Conservation (phyloP, 495 filamentous ascomycete species). For the Daldinia bambusicola region DNA sequence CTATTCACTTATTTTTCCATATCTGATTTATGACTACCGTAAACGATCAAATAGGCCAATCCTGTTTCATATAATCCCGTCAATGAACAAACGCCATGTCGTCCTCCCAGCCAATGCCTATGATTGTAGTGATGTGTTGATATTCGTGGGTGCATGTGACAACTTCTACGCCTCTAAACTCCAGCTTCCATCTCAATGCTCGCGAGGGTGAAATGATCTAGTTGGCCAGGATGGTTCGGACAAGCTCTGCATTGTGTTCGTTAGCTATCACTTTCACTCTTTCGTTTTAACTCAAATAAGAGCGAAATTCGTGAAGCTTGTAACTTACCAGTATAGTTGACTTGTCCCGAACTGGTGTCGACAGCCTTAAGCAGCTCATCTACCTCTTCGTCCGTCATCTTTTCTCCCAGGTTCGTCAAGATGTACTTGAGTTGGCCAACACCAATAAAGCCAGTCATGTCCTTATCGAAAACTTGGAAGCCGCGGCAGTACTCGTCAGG, state of each 20-base stretch:
- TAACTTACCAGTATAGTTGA: constrained; percentile 89
- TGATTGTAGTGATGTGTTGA: constrained; percentile 21
- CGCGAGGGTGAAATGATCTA: constrained; percentile 51
- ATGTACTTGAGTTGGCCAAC: constrained; percentile 97
- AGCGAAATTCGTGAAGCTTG: neutral
- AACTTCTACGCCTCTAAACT: constrained; percentile 41
- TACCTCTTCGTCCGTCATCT: constrained; percentile 98
- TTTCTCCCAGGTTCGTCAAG: constrained; percentile 95
- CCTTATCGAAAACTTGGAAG: constrained; percentile 99
- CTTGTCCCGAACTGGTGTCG: constrained; percentile 90
- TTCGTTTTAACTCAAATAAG: neutral
- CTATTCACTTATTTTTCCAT: constrained; percentile 22
- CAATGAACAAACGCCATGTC: constrained; percentile 49
- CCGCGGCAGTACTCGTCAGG: constrained; percentile 97
- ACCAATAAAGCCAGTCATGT: constrained; percentile 96
- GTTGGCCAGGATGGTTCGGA: constrained; percentile 94
- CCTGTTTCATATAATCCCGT: constrained; percentile 38
- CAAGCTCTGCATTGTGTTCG: constrained; percentile 71
- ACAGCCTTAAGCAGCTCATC: constrained; percentile 98
- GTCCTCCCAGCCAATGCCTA: constrained; percentile 39
- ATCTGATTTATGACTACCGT: constrained; percentile 32
- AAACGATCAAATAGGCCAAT: constrained; percentile 35
- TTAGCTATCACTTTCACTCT: constrained; percentile 21
- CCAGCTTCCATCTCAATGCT: constrained; percentile 31
- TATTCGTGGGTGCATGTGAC: constrained; percentile 22